phyloP scores from a whole-genome alignment of 1,284 basidiomycete species.

The Meira nashicola region DNA sequence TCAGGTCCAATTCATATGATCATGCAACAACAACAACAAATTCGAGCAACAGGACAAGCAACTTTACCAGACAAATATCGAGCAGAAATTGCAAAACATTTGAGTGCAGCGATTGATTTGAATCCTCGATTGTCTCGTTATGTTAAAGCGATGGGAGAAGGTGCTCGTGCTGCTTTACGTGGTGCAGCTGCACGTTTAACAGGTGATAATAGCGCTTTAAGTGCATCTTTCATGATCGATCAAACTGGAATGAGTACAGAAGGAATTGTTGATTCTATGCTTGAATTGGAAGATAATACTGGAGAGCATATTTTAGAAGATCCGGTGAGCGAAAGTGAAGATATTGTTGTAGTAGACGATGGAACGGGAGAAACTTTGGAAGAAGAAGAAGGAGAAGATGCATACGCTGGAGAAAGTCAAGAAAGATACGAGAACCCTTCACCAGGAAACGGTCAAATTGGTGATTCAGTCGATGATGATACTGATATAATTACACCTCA shows the following conservation, averaged over 20 bases:
- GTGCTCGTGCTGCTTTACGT: constrained; percentile 8
- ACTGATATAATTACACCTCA: too few species aligned
- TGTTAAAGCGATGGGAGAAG: constrained; percentile 16
- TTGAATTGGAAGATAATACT: not conserved
- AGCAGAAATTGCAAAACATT: constrained; percentile 11
- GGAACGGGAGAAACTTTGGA: not conserved
- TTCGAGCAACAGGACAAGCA: constrained; percentile 12
- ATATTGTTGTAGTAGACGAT: not conserved
- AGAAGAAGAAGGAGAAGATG: not conserved
- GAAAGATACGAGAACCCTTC: not conserved
- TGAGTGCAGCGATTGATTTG: constrained; percentile 10
- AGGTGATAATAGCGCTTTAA: not conserved
- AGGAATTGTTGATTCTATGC: not conserved
- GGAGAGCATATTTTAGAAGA: constrained; percentile 1
- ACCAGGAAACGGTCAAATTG: too few species aligned
- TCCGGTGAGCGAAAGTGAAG: not conserved
- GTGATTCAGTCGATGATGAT: too few species aligned
- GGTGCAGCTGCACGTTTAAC: constrained; percentile 6
- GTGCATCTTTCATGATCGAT: constrained; percentile 5
- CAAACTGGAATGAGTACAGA: not conserved
- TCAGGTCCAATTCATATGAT: too few species aligned
- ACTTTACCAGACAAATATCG: constrained; percentile 9
- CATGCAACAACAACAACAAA: not conserved
- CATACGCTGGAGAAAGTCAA: not conserved
- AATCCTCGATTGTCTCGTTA: constrained; percentile 9